These are phyloP conservation scores for Naganishia cerealis DNA, from an alignment of 1,284 basidiomycete species.

Conservation along the genomic window DNA sequence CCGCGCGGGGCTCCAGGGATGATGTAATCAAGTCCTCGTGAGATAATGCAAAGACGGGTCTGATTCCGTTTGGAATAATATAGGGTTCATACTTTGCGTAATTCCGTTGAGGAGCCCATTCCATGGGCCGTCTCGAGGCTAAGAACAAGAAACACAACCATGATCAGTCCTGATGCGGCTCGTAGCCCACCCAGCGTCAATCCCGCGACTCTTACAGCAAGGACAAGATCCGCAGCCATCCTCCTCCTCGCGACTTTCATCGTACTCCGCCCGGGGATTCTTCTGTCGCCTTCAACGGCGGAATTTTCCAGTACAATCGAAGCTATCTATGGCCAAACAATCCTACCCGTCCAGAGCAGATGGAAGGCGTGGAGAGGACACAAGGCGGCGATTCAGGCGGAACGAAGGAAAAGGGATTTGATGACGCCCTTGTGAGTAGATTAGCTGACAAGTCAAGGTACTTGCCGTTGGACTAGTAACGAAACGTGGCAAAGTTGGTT, in stretches of 20 bases:
- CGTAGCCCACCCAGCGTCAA: not conserved
- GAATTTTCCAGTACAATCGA: not conserved
- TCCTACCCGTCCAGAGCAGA: not conserved
- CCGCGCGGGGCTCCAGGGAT: not conserved
- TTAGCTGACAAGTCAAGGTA: no score
- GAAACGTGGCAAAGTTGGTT: no score
- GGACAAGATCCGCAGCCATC: conserved; percentile 10
- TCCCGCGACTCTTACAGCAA: not conserved
- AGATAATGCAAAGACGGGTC: no score
- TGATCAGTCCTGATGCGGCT: not conserved
- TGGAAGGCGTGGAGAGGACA: conserved; percentile 41
- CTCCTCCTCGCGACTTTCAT: conserved; percentile 20
- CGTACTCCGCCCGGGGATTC: conserved; percentile 18
- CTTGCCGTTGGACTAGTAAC: no score
- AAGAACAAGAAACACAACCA: not conserved
- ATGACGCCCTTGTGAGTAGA: conserved; percentile 50
- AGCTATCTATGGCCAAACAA: conserved; percentile 3
- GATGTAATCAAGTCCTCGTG: no score
- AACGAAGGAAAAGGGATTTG: conserved; percentile 42
- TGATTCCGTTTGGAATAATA: no score
- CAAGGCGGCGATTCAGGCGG: conserved; percentile 37
- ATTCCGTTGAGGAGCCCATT: not conserved
- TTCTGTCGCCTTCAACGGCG: not conserved
- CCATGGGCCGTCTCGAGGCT: not conserved
- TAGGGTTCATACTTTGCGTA: no score